Conservation (phyloP, 129 eudicot genomes). For the Ambrosia trifida region DNA sequence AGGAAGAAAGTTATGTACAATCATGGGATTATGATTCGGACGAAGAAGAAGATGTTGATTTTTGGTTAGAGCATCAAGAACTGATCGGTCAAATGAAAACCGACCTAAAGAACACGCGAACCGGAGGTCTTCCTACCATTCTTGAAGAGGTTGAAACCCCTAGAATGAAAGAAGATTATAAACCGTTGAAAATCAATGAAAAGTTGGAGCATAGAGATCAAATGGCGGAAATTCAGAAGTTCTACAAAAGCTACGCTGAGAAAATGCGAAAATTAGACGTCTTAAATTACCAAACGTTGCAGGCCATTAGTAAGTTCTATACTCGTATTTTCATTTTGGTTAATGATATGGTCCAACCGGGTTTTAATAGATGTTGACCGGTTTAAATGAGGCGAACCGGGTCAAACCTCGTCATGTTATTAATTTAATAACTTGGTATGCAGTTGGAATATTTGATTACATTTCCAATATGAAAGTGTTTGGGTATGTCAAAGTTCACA, state of each 20-base stretch:
- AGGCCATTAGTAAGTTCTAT: constrained; percentile 83
- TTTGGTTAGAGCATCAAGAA: constrained; percentile 54
- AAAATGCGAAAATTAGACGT: constrained; percentile 85
- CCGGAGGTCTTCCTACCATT: constrained; percentile 77
- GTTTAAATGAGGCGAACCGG: too few species aligned
- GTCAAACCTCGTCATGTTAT: too few species aligned
- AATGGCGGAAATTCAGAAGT: constrained; percentile 73
- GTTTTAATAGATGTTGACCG: too few species aligned
- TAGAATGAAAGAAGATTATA: constrained; percentile 63
- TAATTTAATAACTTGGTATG: background rate
- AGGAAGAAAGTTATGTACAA: background rate
- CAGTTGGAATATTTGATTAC: background rate
- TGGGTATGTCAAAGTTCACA: constrained; percentile 18
- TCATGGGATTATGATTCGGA: constrained; percentile 41
- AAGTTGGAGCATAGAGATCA: constrained; percentile 71
- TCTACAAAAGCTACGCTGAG: constrained; percentile 75
- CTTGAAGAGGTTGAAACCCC: constrained; percentile 86
- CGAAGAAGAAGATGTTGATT: constrained; percentile 41
- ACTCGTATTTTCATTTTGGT: background rate
- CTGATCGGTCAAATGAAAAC: constrained; percentile 76
- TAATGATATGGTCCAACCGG: background rate
- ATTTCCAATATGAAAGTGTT: constrained; percentile 6
- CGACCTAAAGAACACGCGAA: constrained; percentile 59
- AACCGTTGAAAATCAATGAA: constrained; percentile 60
- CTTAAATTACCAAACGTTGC: constrained; percentile 81